Conservation (phyloP, 2,329 filamentous ascomycete species). For the Emmonsiellopsis sp. region DNA sequence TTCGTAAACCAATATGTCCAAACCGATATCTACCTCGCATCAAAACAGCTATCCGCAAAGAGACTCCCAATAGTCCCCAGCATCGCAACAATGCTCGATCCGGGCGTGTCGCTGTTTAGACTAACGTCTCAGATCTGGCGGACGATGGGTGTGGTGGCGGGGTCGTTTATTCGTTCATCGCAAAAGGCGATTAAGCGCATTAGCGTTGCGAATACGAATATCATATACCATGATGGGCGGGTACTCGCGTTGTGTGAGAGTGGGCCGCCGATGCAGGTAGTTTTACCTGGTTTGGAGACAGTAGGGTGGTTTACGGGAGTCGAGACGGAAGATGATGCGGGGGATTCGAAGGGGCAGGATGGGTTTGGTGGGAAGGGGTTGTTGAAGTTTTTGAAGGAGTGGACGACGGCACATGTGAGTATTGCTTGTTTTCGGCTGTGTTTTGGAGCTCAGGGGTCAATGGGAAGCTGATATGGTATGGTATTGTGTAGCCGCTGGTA, state of each 20-base stretch:
- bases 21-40: conserved; percentile 55
- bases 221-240: conserved; percentile 59
- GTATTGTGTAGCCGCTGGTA: conserved; percentile 47
- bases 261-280: conserved; percentile 57
- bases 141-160: conserved; percentile 47
- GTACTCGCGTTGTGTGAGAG: conserved; percentile 63
- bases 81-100: conserved; percentile 56
- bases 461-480: no score
- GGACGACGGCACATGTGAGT: neutral
- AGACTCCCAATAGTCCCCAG: conserved; percentile 54
- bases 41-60: conserved; percentile 38
- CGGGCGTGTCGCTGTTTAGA: conserved; percentile 42
- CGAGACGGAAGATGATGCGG: conserved; percentile 36
- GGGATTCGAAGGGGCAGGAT: conserved; percentile 18
- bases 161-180: conserved; percentile 50
- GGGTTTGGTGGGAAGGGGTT: neutral
- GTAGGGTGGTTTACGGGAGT: conserved; percentile 61
- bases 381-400: neutral
- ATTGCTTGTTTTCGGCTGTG: neutral
- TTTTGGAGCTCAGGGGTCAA: neutral
- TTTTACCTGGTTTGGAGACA: conserved; percentile 55
- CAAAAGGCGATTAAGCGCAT: conserved; percentile 53
- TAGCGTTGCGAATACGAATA: conserved; percentile 59
- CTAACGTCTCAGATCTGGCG: conserved; percentile 47
- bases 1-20: conserved; percentile 62